Evolutionary conservation across 192 early-diverging fungal species (phyloP), one percentile per base, ranked within the genome.

Genomic region (Haplosporangium gracile): DNA sequence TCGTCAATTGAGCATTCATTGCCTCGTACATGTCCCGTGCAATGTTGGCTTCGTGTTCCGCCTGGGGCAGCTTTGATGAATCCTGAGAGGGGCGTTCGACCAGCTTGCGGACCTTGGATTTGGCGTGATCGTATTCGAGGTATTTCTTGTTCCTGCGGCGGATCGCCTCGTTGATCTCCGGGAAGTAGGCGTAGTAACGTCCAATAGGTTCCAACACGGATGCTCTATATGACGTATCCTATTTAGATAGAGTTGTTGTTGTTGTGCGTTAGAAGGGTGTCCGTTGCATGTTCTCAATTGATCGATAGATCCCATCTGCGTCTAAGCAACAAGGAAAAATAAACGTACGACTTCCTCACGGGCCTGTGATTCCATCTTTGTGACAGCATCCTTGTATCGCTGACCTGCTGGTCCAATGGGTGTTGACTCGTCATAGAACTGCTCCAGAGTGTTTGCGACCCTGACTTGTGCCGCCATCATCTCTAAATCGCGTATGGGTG

Each of bases 121-220:
- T 87, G 7, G 92, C 89, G 51, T 93, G 90, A 79, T 99, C 99
- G 81, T 98, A 96, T 82, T 99, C 99, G 22, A 97, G 91, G 42
- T 97, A 80, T 78, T 97, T 97, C 81, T 96, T 95, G 73, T 96
- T 90, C 53, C 98, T 93, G 78, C 96, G 95, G 84, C 95, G 96
- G 43, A 99, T 97, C 47, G 96, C 95, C 80, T 97, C 96, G 81
- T 97, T 97, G 80, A 98, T 94, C 78, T 98, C 97, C 1, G 99
- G 98, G 79, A 99, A 95, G 77, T 95, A 97, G 72, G 91, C 93
- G 77, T 93, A 93, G 83, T 97, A 95, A 75, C 95, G 94, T 36
- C 95, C 95, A 60, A 99, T 89, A 2, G 99, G 98, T 63, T 99
- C 95, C 77, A 98, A 78, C 5, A 99, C 97, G 11, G 98, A 95